Conservation (phyloP, 2,329 filamentous ascomycete genomes). For the Penicillium sp. region DNA sequence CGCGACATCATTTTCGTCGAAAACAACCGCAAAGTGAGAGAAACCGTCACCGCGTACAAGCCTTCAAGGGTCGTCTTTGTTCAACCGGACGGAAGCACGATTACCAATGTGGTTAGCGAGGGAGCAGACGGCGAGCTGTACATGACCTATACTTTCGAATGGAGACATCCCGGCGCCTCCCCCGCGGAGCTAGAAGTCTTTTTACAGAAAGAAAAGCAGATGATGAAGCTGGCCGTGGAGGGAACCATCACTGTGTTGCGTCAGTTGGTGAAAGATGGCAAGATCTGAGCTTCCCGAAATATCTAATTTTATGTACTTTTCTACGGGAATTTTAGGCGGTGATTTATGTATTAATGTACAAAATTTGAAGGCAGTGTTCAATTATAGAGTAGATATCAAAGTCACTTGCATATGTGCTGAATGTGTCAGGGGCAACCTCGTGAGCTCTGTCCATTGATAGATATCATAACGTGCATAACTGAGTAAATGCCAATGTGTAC, state of each 20-base stretch:
- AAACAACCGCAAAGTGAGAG: constrained; percentile 22
- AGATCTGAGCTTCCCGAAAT: background rate
- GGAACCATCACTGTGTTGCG: constrained; percentile 21
- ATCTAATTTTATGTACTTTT: too few relatives aligned
- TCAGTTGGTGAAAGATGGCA: constrained; percentile 15
- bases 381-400: too few relatives aligned
- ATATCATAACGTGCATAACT: too few relatives aligned
- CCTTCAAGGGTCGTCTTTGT: constrained; percentile 27
- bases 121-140: constrained; percentile 34
- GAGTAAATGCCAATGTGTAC: too few relatives aligned
- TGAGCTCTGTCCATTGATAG: too few relatives aligned
- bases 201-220: constrained; percentile 18
- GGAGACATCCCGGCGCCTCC: constrained; percentile 32
- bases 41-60: constrained; percentile 27
- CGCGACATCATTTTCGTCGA: constrained; percentile 32
- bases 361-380: too few relatives aligned
- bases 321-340: too few relatives aligned
- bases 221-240: constrained; percentile 21
- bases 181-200: constrained; percentile 13
- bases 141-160: constrained; percentile 45
- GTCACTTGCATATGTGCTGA: too few relatives aligned
- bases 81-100: constrained; percentile 24
- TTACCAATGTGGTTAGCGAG: constrained; percentile 31
- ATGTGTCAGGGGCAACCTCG: too few relatives aligned
- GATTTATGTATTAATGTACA: too few relatives aligned